phyloP scores from a whole-genome alignment of 2,329 filamentous ascomycete genomes.

The Aureobasidium leucospermi region DNA sequence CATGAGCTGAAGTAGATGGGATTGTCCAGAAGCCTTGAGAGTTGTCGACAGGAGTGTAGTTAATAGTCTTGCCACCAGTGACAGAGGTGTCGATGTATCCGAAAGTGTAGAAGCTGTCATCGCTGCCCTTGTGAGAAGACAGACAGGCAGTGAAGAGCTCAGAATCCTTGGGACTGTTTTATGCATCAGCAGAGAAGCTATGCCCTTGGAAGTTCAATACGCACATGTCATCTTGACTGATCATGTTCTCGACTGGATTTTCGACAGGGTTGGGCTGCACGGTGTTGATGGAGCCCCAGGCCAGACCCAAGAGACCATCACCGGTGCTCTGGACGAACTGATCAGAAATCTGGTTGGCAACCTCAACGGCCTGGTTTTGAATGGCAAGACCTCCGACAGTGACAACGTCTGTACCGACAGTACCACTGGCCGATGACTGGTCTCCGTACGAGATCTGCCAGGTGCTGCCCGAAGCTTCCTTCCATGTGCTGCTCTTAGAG shows the following conservation, averaged over 20 bases:
- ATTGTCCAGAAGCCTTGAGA: slow-evolving; percentile 64
- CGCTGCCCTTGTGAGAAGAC: slow-evolving; percentile 47
- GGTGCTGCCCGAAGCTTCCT: slow-evolving; percentile 38
- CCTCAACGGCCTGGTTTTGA: slow-evolving; percentile 56
- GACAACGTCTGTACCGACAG: slow-evolving; percentile 57
- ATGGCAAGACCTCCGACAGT: slow-evolving; percentile 55
- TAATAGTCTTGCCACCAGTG: slow-evolving; percentile 34
- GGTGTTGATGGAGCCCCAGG: slow-evolving; percentile 37
- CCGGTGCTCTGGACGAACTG: slow-evolving; percentile 51
- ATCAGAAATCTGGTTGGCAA: slow-evolving; percentile 52
- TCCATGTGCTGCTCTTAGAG: slow-evolving; percentile 54
- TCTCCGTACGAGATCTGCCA: slow-evolving; percentile 67
- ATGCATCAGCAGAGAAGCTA: slow-evolving; percentile 23
- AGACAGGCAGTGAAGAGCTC: slow-evolving; percentile 60
- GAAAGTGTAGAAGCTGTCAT: slow-evolving; percentile 62
- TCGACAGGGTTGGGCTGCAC: slow-evolving; percentile 41
- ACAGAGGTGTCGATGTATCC: slow-evolving; percentile 62
- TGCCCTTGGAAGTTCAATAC: background rate
- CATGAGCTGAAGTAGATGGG: slow-evolving; percentile 46
- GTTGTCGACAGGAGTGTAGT: slow-evolving; percentile 57
- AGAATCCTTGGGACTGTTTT: slow-evolving; percentile 26
- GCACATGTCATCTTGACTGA: slow-evolving; percentile 46
- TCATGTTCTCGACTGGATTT: slow-evolving; percentile 66
- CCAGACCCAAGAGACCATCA: slow-evolving; percentile 62
- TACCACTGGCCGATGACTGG: slow-evolving; percentile 57